phyloP scores from a whole-genome alignment of 164 flowering plant genomes.

The Dillenia turbinata region DNA sequence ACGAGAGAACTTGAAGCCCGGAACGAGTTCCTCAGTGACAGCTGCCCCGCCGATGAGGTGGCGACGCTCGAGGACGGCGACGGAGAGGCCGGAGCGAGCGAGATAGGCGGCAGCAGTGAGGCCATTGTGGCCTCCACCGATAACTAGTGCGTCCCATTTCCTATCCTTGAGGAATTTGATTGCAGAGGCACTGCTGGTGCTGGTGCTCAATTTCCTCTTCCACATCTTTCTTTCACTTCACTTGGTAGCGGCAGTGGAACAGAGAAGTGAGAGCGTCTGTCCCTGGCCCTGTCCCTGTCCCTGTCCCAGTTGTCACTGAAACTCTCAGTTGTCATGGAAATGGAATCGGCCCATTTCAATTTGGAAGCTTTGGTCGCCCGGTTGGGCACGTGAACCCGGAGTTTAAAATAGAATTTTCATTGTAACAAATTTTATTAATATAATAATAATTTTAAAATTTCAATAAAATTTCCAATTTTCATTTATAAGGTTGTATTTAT shows the following conservation, averaged over 20 bases:
- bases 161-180: conserved; percentile 10
- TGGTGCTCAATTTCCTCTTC: background rate
- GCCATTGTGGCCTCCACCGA: conserved; percentile 98
- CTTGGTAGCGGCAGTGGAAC: background rate
- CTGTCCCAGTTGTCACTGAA: too few species aligned
- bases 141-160: conserved; percentile 87
- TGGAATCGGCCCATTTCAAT: too few species aligned
- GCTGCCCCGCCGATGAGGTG: conserved; percentile 93
- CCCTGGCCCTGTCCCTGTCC: too few species aligned
- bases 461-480: too few species aligned
- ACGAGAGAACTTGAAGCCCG: conserved; percentile 93
- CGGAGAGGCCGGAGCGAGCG: conserved; percentile 89
- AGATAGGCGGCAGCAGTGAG: conserved; percentile 89
- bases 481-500: too few species aligned
- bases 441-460: too few species aligned
- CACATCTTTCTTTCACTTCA: background rate
- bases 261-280: too few species aligned
- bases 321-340: too few species aligned
- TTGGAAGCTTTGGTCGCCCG: too few species aligned
- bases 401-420: too few species aligned
- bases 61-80: conserved; percentile 91
- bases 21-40: conserved; percentile 87
- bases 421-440: too few species aligned
- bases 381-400: too few species aligned
- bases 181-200: background rate